A percentile compares a stretch with the other conserved stretches of the same genome.
These are phyloP conservation scores for Irpex lacteus DNA, from an alignment of 1,284 basidiomycete genomes.

Conservation along the genomic window DNA sequence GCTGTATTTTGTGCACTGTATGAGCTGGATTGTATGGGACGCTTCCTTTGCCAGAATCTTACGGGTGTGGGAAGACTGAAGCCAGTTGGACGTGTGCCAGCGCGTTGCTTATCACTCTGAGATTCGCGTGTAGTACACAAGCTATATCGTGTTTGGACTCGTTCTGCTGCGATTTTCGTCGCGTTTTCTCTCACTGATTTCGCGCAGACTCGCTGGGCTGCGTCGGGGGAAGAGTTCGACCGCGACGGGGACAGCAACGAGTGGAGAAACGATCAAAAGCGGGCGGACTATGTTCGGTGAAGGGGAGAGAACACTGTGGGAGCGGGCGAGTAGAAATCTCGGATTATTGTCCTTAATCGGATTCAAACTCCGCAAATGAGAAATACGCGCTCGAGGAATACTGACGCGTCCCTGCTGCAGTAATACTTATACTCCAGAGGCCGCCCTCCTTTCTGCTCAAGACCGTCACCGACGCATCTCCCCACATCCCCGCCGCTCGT, in stretches of 20 bases:
- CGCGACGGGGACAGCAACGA: neutral
- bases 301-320: neutral
- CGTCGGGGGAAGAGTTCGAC: neutral
- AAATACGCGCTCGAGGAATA: constrained; percentile 1
- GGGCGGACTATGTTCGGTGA: neutral
- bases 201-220: neutral
- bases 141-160: neutral
- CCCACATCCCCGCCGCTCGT: constrained; percentile 9
- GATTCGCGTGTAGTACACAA: neutral
- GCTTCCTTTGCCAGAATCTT: neutral
- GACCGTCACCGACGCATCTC: constrained; percentile 6
- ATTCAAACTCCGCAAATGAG: neutral
- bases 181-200: neutral
- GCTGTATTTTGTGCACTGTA: neutral
- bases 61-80: neutral
- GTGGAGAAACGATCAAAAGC: neutral
- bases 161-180: neutral
- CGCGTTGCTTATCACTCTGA: neutral
- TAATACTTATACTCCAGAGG: neutral
- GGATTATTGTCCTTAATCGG: constrained; percentile 2
- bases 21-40: neutral
- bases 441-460: constrained; percentile 6
- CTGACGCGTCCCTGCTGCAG: constrained; percentile 2
- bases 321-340: constrained; percentile 2
- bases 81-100: neutral